Evolutionary conservation across 2,329 filamentous ascomycete species (phyloP).

Genomic region (Metarhizium sp.): DNA sequence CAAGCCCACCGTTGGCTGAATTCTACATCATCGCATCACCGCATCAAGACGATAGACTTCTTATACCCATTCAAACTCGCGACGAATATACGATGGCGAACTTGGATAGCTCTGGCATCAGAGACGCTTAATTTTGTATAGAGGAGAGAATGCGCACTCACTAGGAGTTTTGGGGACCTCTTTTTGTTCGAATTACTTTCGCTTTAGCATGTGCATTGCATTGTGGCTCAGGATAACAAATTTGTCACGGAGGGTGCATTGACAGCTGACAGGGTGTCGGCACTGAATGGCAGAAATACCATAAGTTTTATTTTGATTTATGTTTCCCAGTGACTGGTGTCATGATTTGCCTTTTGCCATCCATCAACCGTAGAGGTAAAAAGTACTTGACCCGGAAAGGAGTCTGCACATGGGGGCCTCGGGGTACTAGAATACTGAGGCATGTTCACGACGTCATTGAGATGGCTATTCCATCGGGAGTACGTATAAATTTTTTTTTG

Average conservation of each 20-base stretch:
- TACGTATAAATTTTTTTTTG: too few species aligned
- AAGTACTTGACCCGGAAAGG: too few species aligned
- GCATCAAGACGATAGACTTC: background rate
- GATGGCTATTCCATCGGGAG: too few species aligned
- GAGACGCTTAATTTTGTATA: background rate
- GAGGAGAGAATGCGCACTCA: background rate
- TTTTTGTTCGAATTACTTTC: background rate
- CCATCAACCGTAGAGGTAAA: background rate
- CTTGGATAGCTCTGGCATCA: background rate
- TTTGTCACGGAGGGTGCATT: background rate
- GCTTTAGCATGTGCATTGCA: background rate
- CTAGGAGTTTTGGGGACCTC: background rate
- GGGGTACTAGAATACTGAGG: too few species aligned
- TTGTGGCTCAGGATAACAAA: background rate
- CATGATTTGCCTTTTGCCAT: background rate
- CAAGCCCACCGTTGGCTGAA: background rate
- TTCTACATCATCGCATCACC: background rate
- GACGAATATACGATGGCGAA: background rate
- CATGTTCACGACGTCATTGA: too few species aligned
- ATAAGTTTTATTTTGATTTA: background rate
- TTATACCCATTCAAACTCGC: background rate
- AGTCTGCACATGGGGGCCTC: too few species aligned
- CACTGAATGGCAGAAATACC: constrained; percentile 10
- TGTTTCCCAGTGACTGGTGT: background rate
- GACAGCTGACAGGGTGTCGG: background rate